A percentile compares a stretch with the other conserved stretches of the same genome.
Conservation (phyloP, 2,329 filamentous ascomycete genomes). For the Graphilbum fragrans region DNA sequence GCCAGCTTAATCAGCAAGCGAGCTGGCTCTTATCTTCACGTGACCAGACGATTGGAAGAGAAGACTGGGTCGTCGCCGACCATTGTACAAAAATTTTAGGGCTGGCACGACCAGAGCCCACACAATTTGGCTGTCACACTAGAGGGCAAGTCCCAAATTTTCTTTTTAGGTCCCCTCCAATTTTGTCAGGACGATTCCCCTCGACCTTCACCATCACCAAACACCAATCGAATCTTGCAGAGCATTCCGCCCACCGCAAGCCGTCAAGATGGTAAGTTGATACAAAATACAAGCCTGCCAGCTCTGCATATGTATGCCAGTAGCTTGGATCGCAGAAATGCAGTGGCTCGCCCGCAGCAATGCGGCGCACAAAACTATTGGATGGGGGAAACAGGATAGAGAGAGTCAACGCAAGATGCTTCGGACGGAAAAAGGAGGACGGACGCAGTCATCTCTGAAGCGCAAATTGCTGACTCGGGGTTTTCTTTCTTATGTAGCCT, state of each 20-base stretch:
- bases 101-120: slow-evolving; percentile 25
- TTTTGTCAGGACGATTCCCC: slow-evolving; percentile 13
- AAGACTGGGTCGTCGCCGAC: slow-evolving; percentile 20
- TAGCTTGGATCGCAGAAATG: background rate
- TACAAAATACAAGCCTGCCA: slow-evolving; percentile 8
- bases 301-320: slow-evolving; percentile 13
- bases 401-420: slow-evolving; percentile 96
- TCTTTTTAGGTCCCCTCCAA: slow-evolving; percentile 6
- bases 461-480: slow-evolving; percentile 99
- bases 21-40: background rate
- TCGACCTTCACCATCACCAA: slow-evolving; percentile 19
- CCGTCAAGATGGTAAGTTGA: slow-evolving; percentile 60
- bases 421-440: slow-evolving; percentile 53
- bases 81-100: slow-evolving; percentile 15
- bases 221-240: slow-evolving; percentile 17
- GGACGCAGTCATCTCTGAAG: slow-evolving; percentile 58
- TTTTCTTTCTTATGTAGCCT: slow-evolving; percentile 45
- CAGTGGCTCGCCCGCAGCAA: background rate
- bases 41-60: background rate
- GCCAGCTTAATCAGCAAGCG: too few species aligned
- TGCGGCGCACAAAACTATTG: background rate
- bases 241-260: slow-evolving; percentile 32
- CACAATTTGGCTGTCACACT: slow-evolving; percentile 14
- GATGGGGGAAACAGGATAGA: background rate
- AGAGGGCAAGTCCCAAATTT: slow-evolving; percentile 11